Percentiles rank a stretch among this genome's conserved stretches.
Evolutionary conservation across 306 rosid species (phyloP).

Genomic region (Dryas drummondii): DNA sequence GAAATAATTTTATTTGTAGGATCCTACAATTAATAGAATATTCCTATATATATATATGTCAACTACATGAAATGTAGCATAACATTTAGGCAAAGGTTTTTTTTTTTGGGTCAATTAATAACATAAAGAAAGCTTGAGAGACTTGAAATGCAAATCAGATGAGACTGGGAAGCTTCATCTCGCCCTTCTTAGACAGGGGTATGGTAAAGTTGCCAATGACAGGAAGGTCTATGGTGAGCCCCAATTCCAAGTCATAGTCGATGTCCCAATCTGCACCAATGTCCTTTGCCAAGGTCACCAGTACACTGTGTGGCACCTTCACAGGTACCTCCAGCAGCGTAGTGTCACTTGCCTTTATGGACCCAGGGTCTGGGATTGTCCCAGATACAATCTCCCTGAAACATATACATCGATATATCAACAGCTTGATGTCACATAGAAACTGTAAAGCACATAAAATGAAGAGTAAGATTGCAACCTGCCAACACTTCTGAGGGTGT

Average conservation of each 20-base stretch:
- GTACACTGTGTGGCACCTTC: conserved; percentile 61
- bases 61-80: neutral
- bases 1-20: too few species aligned
- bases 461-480: conserved; percentile 26
- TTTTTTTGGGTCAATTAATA: too few species aligned
- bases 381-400: conserved; percentile 72
- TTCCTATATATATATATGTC: neutral
- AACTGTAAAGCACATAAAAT: too few species aligned
- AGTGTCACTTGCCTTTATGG: conserved; percentile 49
- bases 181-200: conserved; percentile 73
- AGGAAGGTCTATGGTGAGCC: conserved; percentile 70
- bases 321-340: conserved; percentile 64
- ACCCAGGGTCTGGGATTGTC: conserved; percentile 78
- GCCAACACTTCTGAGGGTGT: conserved; percentile 66
- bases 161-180: conserved; percentile 72
- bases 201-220: conserved; percentile 64
- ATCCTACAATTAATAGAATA: too few species aligned
- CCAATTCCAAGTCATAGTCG: conserved; percentile 61
- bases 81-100: neutral
- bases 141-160: conserved; percentile 12
- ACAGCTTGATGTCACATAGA: too few species aligned
- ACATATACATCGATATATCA: neutral
- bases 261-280: conserved; percentile 83
- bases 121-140: neutral
- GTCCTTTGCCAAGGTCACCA: conserved; percentile 66